Conservation (phyloP, 2,329 filamentous ascomycete species). For the Sporothrix brunneoviolacea region DNA sequence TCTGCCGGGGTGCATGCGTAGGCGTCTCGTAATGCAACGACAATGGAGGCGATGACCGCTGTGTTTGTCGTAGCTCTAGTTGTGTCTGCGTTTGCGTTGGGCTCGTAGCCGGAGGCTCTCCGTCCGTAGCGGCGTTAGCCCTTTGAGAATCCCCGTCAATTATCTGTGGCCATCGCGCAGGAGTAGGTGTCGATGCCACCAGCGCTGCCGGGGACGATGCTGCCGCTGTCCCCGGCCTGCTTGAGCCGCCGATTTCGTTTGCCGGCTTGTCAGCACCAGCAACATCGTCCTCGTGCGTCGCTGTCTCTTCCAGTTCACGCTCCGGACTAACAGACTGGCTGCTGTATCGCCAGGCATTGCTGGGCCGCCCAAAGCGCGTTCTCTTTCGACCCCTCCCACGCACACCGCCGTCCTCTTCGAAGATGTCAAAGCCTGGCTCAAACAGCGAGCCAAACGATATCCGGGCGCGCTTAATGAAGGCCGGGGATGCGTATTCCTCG, state of each 20-base stretch:
- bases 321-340: conserved; percentile 67
- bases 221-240: neutral
- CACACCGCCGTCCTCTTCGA: conserved; percentile 61
- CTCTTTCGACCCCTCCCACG: conserved; percentile 60
- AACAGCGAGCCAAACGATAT: conserved; percentile 63
- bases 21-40: no score
- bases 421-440: conserved; percentile 58
- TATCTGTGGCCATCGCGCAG: neutral
- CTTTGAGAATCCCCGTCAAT: no score
- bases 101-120: no score
- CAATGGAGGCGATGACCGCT: no score
- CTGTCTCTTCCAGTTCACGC: conserved; percentile 45
- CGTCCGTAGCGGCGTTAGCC: no score
- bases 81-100: no score
- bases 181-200: conserved; percentile 2
- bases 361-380: conserved; percentile 60
- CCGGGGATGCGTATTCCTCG: conserved; percentile 66
- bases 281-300: neutral
- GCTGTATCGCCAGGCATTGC: conserved; percentile 66
- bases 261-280: neutral
- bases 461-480: conserved; percentile 67
- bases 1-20: neutral
- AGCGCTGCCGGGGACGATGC: neutral
- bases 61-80: no score
- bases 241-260: neutral